phyloP scores from a whole-genome alignment of 805 yeast species.

The Yamadazyma tumulicola region DNA sequence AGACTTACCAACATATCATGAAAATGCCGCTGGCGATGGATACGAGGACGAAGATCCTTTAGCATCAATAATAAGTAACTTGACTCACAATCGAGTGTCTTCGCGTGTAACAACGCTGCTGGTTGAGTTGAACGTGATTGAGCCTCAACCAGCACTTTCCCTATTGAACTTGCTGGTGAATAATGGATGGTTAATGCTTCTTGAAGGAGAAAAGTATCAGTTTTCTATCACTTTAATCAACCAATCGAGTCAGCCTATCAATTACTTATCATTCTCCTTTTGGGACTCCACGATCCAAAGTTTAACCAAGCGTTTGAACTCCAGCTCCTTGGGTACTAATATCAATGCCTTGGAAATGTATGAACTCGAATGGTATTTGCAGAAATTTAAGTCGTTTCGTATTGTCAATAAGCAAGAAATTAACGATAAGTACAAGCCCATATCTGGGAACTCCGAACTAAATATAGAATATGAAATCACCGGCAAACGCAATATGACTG shows the following conservation, averaged over 20 bases:
- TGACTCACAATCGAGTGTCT: conserved; percentile 21
- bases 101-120: conserved; percentile 16
- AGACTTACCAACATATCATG: conserved; percentile 1
- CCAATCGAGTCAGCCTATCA: conserved; percentile 52
- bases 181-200: conserved; percentile 67
- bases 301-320: conserved; percentile 51
- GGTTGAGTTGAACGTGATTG: conserved; percentile 30
- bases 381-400: conserved; percentile 54
- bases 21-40: conserved; percentile 1
- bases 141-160: conserved; percentile 60
- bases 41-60: conserved; percentile 3
- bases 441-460: conserved; percentile 40
- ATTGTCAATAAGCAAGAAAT: conserved; percentile 47
- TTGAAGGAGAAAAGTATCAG: conserved; percentile 68
- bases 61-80: conserved; percentile 18
- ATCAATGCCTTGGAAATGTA: conserved; percentile 61
- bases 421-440: conserved; percentile 30
- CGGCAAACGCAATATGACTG: conserved; percentile 73
- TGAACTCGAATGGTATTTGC: conserved; percentile 69
- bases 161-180: conserved; percentile 50
- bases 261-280: conserved; percentile 57
- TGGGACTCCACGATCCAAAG: conserved; percentile 73
- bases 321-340: conserved; percentile 19
- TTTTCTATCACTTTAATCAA: conserved; percentile 56
- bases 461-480: conserved; percentile 53